Base-by-base conservation (phyloP, 1,284 basidiomycete species). In the Ceratobasidium theobromae region DNA sequence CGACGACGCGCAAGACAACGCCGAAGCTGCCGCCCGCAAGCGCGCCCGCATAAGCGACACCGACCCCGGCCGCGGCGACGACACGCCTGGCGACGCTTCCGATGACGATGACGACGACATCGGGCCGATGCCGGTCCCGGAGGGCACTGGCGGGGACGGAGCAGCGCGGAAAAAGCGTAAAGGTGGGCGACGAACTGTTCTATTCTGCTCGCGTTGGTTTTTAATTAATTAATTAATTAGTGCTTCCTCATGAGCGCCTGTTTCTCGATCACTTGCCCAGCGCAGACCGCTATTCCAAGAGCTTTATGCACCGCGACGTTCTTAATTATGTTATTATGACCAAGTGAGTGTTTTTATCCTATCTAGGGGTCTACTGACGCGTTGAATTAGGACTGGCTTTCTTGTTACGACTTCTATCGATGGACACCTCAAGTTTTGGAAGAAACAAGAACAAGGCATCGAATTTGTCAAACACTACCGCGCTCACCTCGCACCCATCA, bases 381-480 rank as follows among this genome's bases (percentile, higher is more conserved):
- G 41, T 46, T 30, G 57, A 2, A 30, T 12, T 72, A 95, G 93
- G 73, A 95, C 93, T 3, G 87, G 94, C 70, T 99, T 98, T 73
- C 75, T 98, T 60, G 84, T 99, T 67, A 99, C 97, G 1, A 95
- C 95, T 0, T 98, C 95, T 1, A 77, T 95, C 11, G 96, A 99
- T 73, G 97, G 97, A 0, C 92, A 96, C 76, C 79, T 99, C 72
- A 99, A 99, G 77, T 80, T 99, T 28, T 99, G 97, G 97, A 98
- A 98, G 81, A 99, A 99, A 78, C 94, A 97, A 77, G 89, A 95
- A 12, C 76, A 81, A 4, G 93, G 94, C 5, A 91, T 95, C 72
- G 93, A 96, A 77, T 95, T 95, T 73, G 91, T 95, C 68, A 95
- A 97, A 77, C 89, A 93, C 72, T 96, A 93, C 77, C 87, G 96